Evolutionary conservation across 768 basidiomycete genomes (phyloP).

Genomic region (Calocybe cyanea): DNA sequence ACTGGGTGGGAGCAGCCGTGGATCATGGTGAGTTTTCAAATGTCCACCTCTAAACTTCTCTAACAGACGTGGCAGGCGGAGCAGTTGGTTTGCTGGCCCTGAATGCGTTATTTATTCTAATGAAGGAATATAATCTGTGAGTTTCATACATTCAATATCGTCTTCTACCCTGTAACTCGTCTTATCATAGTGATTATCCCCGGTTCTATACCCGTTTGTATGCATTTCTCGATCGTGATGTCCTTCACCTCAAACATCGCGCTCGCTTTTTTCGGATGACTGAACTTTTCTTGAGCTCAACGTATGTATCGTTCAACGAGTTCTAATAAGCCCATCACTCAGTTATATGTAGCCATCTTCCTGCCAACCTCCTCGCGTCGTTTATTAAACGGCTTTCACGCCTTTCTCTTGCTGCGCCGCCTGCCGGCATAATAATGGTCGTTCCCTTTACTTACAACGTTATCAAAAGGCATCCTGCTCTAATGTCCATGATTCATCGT

Average conservation of each 20-base stretch:
- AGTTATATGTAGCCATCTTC: slow-evolving; percentile 57
- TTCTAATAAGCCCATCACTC: neutral
- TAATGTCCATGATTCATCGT: slow-evolving; percentile 93
- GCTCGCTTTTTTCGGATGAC: slow-evolving; percentile 93
- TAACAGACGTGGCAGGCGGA: slow-evolving; percentile 50
- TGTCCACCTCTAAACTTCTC: neutral
- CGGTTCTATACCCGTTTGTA: slow-evolving; percentile 93
- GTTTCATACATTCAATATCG: slow-evolving; percentile 25
- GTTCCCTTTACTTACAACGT: slow-evolving; percentile 95
- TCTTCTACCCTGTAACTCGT: slow-evolving; percentile 1
- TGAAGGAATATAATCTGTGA: slow-evolving; percentile 90
- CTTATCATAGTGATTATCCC: slow-evolving; percentile 77
- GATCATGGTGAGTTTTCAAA: slow-evolving; percentile 54
- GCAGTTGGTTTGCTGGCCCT: slow-evolving; percentile 83
- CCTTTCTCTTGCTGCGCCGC: slow-evolving; percentile 80
- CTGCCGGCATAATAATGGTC: slow-evolving; percentile 85
- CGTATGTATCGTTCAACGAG: slow-evolving; percentile 46
- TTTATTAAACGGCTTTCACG: slow-evolving; percentile 91
- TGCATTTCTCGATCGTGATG: slow-evolving; percentile 79
- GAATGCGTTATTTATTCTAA: slow-evolving; percentile 87
- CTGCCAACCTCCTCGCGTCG: slow-evolving; percentile 87
- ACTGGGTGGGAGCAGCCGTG: slow-evolving; percentile 84
- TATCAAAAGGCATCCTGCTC: slow-evolving; percentile 84
- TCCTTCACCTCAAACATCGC: slow-evolving; percentile 89
- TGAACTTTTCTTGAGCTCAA: slow-evolving; percentile 88